Conservation (phyloP, 1,284 basidiomycete genomes). For the Irpex sp. region DNA sequence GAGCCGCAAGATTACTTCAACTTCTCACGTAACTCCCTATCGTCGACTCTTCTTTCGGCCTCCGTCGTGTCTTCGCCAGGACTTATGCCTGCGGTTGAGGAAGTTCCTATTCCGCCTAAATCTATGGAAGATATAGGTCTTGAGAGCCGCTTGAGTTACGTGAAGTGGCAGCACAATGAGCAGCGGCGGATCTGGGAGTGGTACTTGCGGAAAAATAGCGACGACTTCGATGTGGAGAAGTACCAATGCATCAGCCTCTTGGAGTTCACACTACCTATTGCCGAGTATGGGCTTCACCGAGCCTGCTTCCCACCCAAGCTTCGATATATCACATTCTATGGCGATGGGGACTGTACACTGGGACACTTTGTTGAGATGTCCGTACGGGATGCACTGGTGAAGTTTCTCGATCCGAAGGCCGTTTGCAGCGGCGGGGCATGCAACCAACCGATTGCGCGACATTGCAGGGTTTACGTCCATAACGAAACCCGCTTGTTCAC, state of each 20-base stretch:
- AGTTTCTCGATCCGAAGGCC: slow-evolving; percentile 68
- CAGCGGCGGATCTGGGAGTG: slow-evolving; percentile 89
- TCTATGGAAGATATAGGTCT: slow-evolving; percentile 58
- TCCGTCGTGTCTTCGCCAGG: slow-evolving; percentile 23
- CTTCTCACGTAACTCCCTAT: slow-evolving; percentile 27
- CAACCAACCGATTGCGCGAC: slow-evolving; percentile 75
- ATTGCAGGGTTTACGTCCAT: slow-evolving; percentile 89
- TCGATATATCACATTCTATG: slow-evolving; percentile 85
- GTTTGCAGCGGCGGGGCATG: slow-evolving; percentile 84
- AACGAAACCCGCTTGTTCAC: slow-evolving; percentile 83
- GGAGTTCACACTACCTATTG: slow-evolving; percentile 71
- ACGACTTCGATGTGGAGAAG: slow-evolving; percentile 88
- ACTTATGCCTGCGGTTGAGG: slow-evolving; percentile 28
- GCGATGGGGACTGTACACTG: slow-evolving; percentile 88
- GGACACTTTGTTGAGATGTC: slow-evolving; percentile 89
- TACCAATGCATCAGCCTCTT: slow-evolving; percentile 86
- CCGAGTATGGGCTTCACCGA: slow-evolving; percentile 58
- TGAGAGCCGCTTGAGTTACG: slow-evolving; percentile 67
- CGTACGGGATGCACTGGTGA: slow-evolving; percentile 65
- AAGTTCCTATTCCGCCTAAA: slow-evolving; percentile 44
- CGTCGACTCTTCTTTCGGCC: slow-evolving; percentile 17
- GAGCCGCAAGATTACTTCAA: slow-evolving; percentile 41
- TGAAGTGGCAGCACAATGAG: slow-evolving; percentile 80
- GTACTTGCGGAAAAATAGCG: slow-evolving; percentile 80
- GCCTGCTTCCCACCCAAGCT: slow-evolving; percentile 72